Percentiles rank a stretch among this genome's conserved stretches.
Conservation (phyloP, 2,329 filamentous ascomycete species). For the Aspergillus aculeatus region DNA sequence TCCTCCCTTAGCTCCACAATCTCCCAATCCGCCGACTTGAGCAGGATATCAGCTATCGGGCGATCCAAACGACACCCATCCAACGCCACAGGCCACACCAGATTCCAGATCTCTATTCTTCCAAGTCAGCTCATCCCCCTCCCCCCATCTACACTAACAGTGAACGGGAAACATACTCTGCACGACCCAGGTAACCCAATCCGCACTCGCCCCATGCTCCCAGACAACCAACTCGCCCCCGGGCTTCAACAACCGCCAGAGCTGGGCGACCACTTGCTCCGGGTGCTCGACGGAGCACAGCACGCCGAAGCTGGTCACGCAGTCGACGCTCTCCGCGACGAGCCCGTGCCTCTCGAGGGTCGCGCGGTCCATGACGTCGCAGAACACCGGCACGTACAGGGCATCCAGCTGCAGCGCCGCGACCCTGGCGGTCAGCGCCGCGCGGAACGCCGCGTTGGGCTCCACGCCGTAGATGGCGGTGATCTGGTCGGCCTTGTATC, state of each 20-base stretch:
- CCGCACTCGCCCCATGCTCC: slow-evolving; percentile 38
- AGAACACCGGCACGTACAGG: slow-evolving; percentile 41
- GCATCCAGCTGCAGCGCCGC: slow-evolving; percentile 30
- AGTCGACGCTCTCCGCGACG: slow-evolving; percentile 35
- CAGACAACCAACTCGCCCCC: slow-evolving; percentile 50
- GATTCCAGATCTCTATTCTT: not conserved
- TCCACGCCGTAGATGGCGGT: slow-evolving; percentile 44
- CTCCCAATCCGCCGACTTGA: slow-evolving; percentile 3
- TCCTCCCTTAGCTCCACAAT: not conserved
- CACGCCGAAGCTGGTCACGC: slow-evolving; percentile 46
- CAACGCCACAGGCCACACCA: not conserved
- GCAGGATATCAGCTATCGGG: not conserved
- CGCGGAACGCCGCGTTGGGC: slow-evolving; percentile 38
- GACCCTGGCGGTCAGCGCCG: slow-evolving; percentile 32
- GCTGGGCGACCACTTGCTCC: slow-evolving; percentile 19
- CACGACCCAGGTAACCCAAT: slow-evolving; percentile 27
- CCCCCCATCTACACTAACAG: not conserved
- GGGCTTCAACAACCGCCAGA: slow-evolving; percentile 47
- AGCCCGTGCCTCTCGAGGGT: slow-evolving; percentile 40
- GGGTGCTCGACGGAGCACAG: slow-evolving; percentile 41
- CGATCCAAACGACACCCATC: not conserved
- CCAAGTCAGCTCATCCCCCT: not conserved
- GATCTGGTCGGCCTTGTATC: slow-evolving; percentile 35
- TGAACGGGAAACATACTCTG: slow-evolving; percentile 36
- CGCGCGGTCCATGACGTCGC: slow-evolving; percentile 43